Evolutionary conservation across 2,329 filamentous ascomycete genomes (phyloP).

Genomic region (Ceratocystiopsis minuta): DNA sequence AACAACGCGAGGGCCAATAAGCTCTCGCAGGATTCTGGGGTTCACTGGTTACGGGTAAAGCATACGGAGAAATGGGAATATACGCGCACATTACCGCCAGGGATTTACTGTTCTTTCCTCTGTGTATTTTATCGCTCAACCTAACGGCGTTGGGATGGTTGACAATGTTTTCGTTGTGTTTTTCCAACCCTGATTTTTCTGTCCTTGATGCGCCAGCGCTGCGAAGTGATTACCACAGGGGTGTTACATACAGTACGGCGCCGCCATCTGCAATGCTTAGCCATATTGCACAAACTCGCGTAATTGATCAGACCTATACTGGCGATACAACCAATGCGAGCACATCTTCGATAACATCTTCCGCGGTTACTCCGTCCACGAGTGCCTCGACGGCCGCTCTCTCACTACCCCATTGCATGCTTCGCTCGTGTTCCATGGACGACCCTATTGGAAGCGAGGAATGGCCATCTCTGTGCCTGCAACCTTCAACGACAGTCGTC

Average conservation of each 20-base stretch:
- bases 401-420: constrained; percentile 84
- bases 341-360: constrained; percentile 48
- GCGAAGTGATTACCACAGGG: too few relatives aligned
- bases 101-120: too few relatives aligned
- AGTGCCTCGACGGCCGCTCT: constrained; percentile 47
- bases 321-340: constrained; percentile 38
- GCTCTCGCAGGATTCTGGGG: too few relatives aligned
- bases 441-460: not conserved
- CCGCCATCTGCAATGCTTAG: too few relatives aligned
- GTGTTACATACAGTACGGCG: too few relatives aligned
- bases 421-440: constrained; percentile 48
- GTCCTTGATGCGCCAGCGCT: too few relatives aligned
- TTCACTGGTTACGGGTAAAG: too few relatives aligned
- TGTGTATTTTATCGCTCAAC: too few relatives aligned
- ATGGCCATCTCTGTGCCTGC: not conserved
- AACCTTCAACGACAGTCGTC: constrained; percentile 38
- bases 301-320: constrained; percentile 14
- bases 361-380: constrained; percentile 42
- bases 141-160: not conserved
- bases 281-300: not conserved
- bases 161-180: not conserved
- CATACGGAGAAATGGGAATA: too few relatives aligned
- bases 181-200: not conserved
- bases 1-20: too few relatives aligned
- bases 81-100: too few relatives aligned